Base-by-base conservation (phyloP, 1,139 yeast genomes). In the Diutina scorzettiae region DNA sequence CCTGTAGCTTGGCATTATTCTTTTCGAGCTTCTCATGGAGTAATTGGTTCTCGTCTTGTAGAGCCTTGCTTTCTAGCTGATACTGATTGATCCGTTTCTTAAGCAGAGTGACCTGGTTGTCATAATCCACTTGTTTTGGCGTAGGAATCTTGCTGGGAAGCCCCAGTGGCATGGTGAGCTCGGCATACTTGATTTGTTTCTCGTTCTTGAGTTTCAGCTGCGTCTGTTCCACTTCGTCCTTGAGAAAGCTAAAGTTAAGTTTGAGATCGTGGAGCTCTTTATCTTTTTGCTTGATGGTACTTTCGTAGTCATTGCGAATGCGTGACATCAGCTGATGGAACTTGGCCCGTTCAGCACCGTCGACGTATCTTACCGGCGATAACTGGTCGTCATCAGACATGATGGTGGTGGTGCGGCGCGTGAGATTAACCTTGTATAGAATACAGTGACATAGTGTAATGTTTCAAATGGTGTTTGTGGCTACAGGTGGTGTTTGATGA, bases 201-300 rank as follows among this genome's bases (percentile, higher is more conserved):
- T 34, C 28, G 39, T 34, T 34, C 28, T 23, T 34, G 6, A 23
- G 20, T 17, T 34, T 34, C 39, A 34, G 39, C 9, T 21, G 28
- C 16, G 16, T 14, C 12, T 34, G 39, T n/a, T 34, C 27, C 7
- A 7, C n/a, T 23, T 34, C 28, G 16, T 34, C 29, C 29, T 34
- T n/a, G 16, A 34, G 28, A n/a, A 34, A 34, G 2, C 14, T 16
- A 19, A 34, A 21, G 39, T 34, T 34, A 12, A n/a, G 27, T 16
- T 12, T 34, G 27, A 34, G 39, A 6, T 34, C 23, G n/a, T 23
- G 28, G 17, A 34, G 9, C 39, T 34, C 27, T 23, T 21, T 14
- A 19, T 34, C 28, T 20, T 23, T 21, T 7, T 14, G 11, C 5
- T 7, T 8, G 20, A 34, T 21, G 39, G 16, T 34, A 5, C 23